These are phyloP conservation scores for Aspergillus diversus DNA, from an alignment of 495 filamentous ascomycete genomes.

Conservation along the genomic window DNA sequence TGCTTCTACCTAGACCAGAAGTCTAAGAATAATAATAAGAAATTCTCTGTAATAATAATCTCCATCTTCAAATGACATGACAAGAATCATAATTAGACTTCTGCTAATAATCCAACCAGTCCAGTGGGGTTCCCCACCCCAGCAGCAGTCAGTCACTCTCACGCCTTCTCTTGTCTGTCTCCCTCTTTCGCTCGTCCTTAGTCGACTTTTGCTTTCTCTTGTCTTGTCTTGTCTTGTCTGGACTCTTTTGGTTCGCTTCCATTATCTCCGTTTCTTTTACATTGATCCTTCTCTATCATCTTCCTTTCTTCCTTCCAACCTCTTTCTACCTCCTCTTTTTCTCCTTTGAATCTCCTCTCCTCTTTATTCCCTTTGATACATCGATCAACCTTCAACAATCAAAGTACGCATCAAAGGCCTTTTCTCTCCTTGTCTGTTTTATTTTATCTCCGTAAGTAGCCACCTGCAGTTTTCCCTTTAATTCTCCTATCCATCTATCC, in stretches of 20 bases:
- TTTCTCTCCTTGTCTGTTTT: constrained; percentile 6
- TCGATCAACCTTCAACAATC: neutral
- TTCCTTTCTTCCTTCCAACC: constrained; percentile 20
- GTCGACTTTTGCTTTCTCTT: neutral
- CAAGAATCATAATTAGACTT: constrained; percentile 10
- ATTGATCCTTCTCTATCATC: constrained; percentile 1
- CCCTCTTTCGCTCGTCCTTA: too few relatives aligned
- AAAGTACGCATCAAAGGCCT: neutral
- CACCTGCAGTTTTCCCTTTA: constrained; percentile 5
- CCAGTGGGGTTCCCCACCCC: constrained; percentile 21
- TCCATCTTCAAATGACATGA: constrained; percentile 5
- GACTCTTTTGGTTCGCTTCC: constrained; percentile 14
- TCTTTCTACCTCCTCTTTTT: constrained; percentile 12
- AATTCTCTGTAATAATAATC: constrained; percentile 5
- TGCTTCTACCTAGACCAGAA: constrained; percentile 2
- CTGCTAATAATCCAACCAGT: constrained; percentile 13
- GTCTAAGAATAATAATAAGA: neutral
- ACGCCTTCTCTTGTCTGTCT: constrained; percentile 3
- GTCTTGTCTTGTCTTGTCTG: constrained; percentile 14
- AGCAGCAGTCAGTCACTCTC: neutral
- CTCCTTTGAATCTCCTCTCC: constrained; percentile 13
- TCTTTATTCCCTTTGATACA: neutral
- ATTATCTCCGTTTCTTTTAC: constrained; percentile 22
- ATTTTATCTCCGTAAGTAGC: constrained; percentile 9
- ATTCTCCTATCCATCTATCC: constrained; percentile 23